These are phyloP conservation scores for Penicillium sp. DNA, from an alignment of 2,329 filamentous ascomycete genomes.

Conservation along the genomic window DNA sequence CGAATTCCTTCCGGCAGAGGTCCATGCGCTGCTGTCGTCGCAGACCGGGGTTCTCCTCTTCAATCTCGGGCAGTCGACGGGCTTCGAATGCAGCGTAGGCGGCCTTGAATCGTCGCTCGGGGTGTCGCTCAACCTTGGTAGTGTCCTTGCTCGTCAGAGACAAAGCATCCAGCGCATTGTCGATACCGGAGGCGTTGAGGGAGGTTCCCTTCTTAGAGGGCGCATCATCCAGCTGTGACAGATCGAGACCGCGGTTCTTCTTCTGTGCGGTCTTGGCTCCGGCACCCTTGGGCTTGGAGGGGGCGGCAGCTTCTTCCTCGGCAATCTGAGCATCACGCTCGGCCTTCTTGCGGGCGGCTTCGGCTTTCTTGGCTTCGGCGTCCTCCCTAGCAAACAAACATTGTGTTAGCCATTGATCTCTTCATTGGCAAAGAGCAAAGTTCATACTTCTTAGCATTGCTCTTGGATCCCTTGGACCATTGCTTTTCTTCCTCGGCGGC, in stretches of 20 bases:
- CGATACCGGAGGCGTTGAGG: slow-evolving; percentile 83
- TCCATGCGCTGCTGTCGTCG: slow-evolving; percentile 82
- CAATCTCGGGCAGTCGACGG: slow-evolving; percentile 78
- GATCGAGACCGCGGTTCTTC: slow-evolving; percentile 69
- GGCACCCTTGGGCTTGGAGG: slow-evolving; percentile 59
- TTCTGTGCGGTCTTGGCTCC: slow-evolving; percentile 54
- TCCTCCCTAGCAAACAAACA: slow-evolving; percentile 62
- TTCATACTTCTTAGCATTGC: slow-evolving; percentile 75
- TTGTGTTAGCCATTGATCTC: not conserved
- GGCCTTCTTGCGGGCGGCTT: slow-evolving; percentile 83
- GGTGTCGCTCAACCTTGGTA: slow-evolving; percentile 80
- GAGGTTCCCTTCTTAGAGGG: slow-evolving; percentile 53
- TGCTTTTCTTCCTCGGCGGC: slow-evolving; percentile 69
- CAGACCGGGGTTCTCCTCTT: slow-evolving; percentile 76
- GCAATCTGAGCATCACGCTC: slow-evolving; percentile 80
- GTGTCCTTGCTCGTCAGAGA: slow-evolving; percentile 61
- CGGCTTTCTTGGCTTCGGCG: slow-evolving; percentile 79
- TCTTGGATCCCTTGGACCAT: slow-evolving; percentile 86
- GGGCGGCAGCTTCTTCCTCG: slow-evolving; percentile 74
- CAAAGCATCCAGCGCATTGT: slow-evolving; percentile 88
- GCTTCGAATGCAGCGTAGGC: slow-evolving; percentile 83
- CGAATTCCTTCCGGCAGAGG: slow-evolving; percentile 85
- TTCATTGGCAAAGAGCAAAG: not conserved
- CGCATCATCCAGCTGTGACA: slow-evolving; percentile 70
- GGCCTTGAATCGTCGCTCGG: slow-evolving; percentile 82